Evolutionary conservation across 805 yeast species (phyloP), one percentile per base, ranked within the genome.

Genomic region (Sugiyamaella mastotermitis): DNA sequence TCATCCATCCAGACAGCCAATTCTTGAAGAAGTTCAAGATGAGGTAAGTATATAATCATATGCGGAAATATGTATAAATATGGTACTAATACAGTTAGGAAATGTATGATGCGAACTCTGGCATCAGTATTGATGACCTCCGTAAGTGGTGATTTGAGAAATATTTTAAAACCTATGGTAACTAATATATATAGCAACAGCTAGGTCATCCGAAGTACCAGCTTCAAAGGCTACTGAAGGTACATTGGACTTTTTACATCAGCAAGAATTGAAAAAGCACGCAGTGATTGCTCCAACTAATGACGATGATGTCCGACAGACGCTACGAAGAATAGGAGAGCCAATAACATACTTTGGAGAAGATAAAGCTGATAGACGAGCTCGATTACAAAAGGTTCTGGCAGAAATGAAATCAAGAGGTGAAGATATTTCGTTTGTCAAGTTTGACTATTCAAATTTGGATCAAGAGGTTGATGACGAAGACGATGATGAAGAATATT

Each of bases 401-500:
- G 53, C 48, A 3, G 67, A 63, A 18, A 38, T 38, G 19, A 38
- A 41, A 9, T 31, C 32, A 5, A 33, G 45, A 13, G 57, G 50
- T 3, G 47, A 52, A 14, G 49, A 46, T 20, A 41, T 45, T 14
- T 42, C 48, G 8, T 37, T 33, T 21, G 45, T 33, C n/a, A 46
- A 37, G 11, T 57, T 40, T 7, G 50, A 37, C 10, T 9, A 27
- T 11, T 7, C 9, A 17, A 22, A 31, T 8, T 57, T 45, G 3
- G 60, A 42, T 2, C 58, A 47, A 2, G 61, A 50, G 1, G 65
- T 56, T 5, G 71, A 58, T 1, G 69, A 60, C 1, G 74, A 64
- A 2, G 78, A 68, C 1, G 80, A 76, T 7, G 80, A 83, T 10
- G 94, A 80, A 35, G 95, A 86, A 43, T 87, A 82, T 52, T 86